These are phyloP conservation scores for Aspergillus ustus DNA, from an alignment of 2,329 filamentous ascomycete species.

Conservation along the genomic window DNA sequence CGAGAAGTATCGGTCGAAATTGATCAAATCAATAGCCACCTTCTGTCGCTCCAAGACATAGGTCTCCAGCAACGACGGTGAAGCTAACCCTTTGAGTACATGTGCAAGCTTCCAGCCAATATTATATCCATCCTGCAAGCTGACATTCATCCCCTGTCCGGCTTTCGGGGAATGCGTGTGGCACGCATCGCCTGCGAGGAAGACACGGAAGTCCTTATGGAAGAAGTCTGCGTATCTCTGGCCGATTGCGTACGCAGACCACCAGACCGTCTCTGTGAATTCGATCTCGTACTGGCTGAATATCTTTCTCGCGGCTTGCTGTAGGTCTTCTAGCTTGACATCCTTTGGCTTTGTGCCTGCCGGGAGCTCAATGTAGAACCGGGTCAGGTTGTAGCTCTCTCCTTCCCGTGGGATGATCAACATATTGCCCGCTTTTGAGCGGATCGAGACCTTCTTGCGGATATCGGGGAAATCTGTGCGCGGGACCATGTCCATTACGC, in stretches of 20 bases:
- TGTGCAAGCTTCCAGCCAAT: constrained; percentile 64
- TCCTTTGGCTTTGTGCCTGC: constrained; percentile 54
- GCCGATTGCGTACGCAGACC: constrained; percentile 72
- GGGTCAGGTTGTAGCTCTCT: constrained; percentile 58
- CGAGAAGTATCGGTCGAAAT: constrained; percentile 62
- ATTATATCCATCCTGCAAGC: constrained; percentile 64
- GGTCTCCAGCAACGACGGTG: constrained; percentile 53
- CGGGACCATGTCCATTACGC: constrained; percentile 59
- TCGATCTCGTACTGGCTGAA: constrained; percentile 61
- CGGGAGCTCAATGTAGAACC: constrained; percentile 67
- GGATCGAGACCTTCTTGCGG: constrained; percentile 55
- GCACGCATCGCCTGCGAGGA: constrained; percentile 72
- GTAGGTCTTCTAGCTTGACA: constrained; percentile 59
- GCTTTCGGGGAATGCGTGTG: constrained; percentile 73
- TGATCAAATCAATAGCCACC: constrained; percentile 62
- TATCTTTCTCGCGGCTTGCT: constrained; percentile 56
- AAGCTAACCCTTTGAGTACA: constrained; percentile 52
- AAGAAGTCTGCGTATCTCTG: constrained; percentile 74
- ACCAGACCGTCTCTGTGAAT: constrained; percentile 65
- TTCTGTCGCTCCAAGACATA: constrained; percentile 59
- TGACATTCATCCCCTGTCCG: constrained; percentile 63
- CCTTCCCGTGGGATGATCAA: constrained; percentile 60
- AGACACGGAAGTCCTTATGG: constrained; percentile 67
- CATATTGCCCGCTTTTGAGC: constrained; percentile 51
- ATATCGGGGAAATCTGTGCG: constrained; percentile 57